Evolutionary conservation across 2,329 filamentous ascomycete species (phyloP).

Genomic region (Pestalotiopsis sp.): DNA sequence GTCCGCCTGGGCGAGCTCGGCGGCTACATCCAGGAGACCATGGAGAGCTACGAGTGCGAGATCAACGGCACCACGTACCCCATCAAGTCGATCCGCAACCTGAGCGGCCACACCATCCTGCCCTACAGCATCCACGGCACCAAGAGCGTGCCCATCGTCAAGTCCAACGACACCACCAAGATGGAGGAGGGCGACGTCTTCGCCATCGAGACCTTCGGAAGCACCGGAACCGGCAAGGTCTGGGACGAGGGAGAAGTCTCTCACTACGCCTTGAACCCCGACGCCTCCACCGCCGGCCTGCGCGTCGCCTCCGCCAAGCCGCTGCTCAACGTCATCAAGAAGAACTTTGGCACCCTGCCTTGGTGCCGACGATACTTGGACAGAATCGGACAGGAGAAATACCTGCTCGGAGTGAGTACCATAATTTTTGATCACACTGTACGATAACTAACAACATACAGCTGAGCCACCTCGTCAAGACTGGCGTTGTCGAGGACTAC

Average conservation of each 20-base stretch:
- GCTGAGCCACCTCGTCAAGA: slow-evolving; percentile 84
- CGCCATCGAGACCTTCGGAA: slow-evolving; percentile 95
- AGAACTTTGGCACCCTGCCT: slow-evolving; percentile 92
- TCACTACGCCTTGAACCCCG: slow-evolving; percentile 78
- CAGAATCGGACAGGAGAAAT: slow-evolving; percentile 92
- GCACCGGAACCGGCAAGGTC: slow-evolving; percentile 87
- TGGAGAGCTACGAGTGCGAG: slow-evolving; percentile 92
- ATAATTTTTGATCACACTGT: too few species aligned
- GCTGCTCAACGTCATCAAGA: slow-evolving; percentile 86
- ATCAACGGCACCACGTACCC: slow-evolving; percentile 78
- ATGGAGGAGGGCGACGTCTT: slow-evolving; percentile 98
- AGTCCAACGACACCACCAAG: slow-evolving; percentile 84
- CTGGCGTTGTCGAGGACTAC: slow-evolving; percentile 87
- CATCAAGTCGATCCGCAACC: slow-evolving; percentile 82
- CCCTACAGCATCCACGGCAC: slow-evolving; percentile 89
- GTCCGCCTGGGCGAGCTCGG: slow-evolving; percentile 86
- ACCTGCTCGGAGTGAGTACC: slow-evolving; percentile 76
- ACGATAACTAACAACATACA: too few species aligned
- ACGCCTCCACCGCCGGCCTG: slow-evolving; percentile 76
- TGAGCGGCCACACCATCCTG: slow-evolving; percentile 88
- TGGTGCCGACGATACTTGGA: slow-evolving; percentile 92
- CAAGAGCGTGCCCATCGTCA: slow-evolving; percentile 94
- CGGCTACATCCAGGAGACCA: slow-evolving; percentile 81
- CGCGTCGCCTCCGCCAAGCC: slow-evolving; percentile 82
- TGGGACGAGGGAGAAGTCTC: slow-evolving; percentile 87